These are phyloP conservation scores for Thielaviopsis ethacetica DNA, from an alignment of 2,329 filamentous ascomycete species.

Conservation along the genomic window DNA sequence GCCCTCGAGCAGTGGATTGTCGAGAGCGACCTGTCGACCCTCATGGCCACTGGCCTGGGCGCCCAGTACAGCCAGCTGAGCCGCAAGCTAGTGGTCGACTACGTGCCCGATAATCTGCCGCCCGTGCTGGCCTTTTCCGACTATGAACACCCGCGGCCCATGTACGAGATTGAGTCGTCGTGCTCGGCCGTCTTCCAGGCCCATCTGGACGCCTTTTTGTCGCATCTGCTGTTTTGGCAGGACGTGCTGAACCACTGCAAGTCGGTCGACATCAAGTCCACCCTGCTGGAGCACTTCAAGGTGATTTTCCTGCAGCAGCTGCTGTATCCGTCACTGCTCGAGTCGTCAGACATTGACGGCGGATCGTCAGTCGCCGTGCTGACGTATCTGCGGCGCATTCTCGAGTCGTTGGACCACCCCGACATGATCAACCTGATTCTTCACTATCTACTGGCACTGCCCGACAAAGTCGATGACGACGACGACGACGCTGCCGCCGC, in stretches of 20 bases:
- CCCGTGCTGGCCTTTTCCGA: slow-evolving; percentile 80
- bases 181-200: slow-evolving; percentile 60
- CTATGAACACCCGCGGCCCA: slow-evolving; percentile 56
- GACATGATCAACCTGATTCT: slow-evolving; percentile 90
- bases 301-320: slow-evolving; percentile 91
- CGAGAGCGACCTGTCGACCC: slow-evolving; percentile 84
- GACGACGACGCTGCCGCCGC: background rate
- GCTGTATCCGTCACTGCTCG: slow-evolving; percentile 86
- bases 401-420: slow-evolving; percentile 81
- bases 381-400: slow-evolving; percentile 78
- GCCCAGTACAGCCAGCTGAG: slow-evolving; percentile 52
- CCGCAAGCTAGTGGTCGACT: slow-evolving; percentile 67
- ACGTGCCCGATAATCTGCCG: slow-evolving; percentile 58
- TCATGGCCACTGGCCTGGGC: slow-evolving; percentile 92
- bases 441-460: slow-evolving; percentile 71
- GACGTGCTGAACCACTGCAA: slow-evolving; percentile 92
- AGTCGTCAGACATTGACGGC: slow-evolving; percentile 93
- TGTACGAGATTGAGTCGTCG: slow-evolving; percentile 56
- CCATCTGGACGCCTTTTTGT: slow-evolving; percentile 87
- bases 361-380: slow-evolving; percentile 92
- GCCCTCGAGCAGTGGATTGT: slow-evolving; percentile 90
- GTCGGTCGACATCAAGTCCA: slow-evolving; percentile 81
- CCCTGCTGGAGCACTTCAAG: slow-evolving; percentile 89
- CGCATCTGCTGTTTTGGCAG: slow-evolving; percentile 94
- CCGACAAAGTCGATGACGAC: background rate